Percentiles rank a stretch among this genome's conserved stretches.
Evolutionary conservation across 306 rosid genomes (phyloP).

Genomic region (Pterocarpus macrocarpus): DNA sequence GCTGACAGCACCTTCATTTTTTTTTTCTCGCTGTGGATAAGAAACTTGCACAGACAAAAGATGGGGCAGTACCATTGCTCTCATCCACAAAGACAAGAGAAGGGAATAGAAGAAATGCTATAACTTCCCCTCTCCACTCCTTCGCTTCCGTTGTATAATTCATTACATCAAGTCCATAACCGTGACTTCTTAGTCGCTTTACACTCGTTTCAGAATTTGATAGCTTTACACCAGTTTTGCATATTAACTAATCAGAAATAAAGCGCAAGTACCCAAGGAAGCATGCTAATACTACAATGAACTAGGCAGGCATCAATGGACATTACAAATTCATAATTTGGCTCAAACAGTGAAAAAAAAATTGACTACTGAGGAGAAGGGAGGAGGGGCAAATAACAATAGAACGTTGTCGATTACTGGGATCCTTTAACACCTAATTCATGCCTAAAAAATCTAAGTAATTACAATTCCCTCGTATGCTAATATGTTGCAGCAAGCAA

Average conservation of each 20-base stretch:
- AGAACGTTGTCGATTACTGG: not conserved
- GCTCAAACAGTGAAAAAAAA: not conserved
- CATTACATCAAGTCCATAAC: not conserved
- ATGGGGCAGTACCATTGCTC: too few relatives aligned
- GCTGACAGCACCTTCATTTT: not conserved
- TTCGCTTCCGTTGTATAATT: not conserved
- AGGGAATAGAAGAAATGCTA: not conserved
- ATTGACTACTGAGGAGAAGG: not conserved
- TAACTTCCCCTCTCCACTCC: not conserved
- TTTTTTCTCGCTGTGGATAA: not conserved
- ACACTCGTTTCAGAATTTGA: conserved; percentile 6
- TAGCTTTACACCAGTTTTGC: not conserved
- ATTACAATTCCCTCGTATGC: conserved; percentile 53
- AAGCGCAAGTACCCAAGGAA: not conserved
- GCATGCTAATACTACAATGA: not conserved
- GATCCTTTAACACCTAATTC: conserved; percentile 17
- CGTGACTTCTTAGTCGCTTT: conserved; percentile 2
- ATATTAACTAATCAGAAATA: conserved; percentile 10
- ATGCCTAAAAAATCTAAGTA: conserved; percentile 39
- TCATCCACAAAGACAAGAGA: too few relatives aligned
- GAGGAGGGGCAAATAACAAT: not conserved
- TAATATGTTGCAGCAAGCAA: conserved; percentile 23
- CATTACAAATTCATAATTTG: not conserved
- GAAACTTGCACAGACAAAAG: too few relatives aligned
- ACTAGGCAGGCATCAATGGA: conserved; percentile 30